Conservation (phyloP, 2,329 filamentous ascomycete genomes). For the Herpotrichia juniperi region DNA sequence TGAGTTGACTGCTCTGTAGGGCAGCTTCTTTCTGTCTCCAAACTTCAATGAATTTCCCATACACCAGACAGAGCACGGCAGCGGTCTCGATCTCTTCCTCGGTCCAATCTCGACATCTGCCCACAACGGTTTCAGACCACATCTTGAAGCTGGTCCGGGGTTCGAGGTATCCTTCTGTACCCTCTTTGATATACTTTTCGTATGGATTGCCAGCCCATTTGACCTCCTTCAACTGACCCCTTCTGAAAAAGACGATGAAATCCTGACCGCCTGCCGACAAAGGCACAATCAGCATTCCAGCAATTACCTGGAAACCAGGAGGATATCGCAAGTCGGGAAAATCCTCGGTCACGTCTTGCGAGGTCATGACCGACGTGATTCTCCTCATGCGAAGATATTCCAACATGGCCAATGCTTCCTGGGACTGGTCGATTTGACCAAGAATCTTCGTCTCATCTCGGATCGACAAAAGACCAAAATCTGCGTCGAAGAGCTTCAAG, state of each 20-base stretch:
- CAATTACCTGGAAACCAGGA: slow-evolving; percentile 78
- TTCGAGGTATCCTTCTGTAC: slow-evolving; percentile 76
- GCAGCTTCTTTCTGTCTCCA: slow-evolving; percentile 91
- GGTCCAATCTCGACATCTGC: slow-evolving; percentile 85
- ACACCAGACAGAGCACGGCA: slow-evolving; percentile 84
- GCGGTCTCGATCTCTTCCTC: slow-evolving; percentile 90
- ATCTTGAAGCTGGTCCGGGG: slow-evolving; percentile 79
- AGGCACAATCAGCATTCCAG: slow-evolving; percentile 81
- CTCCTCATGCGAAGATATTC: slow-evolving; percentile 82
- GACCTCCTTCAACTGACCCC: slow-evolving; percentile 74
- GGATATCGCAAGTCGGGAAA: slow-evolving; percentile 82
- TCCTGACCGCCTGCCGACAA: slow-evolving; percentile 76
- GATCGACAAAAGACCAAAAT: slow-evolving; percentile 85
- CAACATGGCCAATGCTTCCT: slow-evolving; percentile 82
- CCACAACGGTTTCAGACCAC: slow-evolving; percentile 81
- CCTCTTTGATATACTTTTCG: slow-evolving; percentile 75
- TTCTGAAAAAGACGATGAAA: slow-evolving; percentile 92
- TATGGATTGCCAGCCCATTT: slow-evolving; percentile 90
- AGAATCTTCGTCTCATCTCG: slow-evolving; percentile 87
- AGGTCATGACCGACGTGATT: slow-evolving; percentile 76
- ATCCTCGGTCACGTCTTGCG: slow-evolving; percentile 75
- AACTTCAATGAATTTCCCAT: slow-evolving; percentile 88
- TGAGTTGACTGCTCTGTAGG: slow-evolving; percentile 81
- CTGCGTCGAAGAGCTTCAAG: slow-evolving; percentile 81
- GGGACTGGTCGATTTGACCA: slow-evolving; percentile 74